These are phyloP conservation scores for Calonectria hongkongensis DNA, from an alignment of 2,329 filamentous ascomycete genomes.

Conservation along the genomic window DNA sequence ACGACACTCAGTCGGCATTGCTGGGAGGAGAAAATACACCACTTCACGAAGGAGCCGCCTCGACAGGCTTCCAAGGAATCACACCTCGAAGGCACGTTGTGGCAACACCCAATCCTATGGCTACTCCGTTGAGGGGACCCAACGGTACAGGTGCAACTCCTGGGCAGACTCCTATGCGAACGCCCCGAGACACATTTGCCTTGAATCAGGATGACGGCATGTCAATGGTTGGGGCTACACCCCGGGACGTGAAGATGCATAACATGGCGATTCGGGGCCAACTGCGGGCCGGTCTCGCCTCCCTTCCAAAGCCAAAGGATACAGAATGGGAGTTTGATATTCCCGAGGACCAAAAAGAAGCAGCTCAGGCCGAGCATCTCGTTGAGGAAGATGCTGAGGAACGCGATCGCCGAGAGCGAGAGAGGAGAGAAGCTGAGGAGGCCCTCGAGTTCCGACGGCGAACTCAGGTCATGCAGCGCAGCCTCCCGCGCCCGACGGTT, in stretches of 20 bases:
- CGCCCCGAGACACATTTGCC: conserved; percentile 90
- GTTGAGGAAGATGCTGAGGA: conserved; percentile 79
- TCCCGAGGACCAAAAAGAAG: conserved; percentile 86
- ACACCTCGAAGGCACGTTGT: conserved; percentile 87
- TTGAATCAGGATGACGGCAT: conserved; percentile 84
- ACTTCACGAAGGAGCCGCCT: conserved; percentile 85
- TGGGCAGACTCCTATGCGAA: conserved; percentile 87
- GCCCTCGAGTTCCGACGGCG: conserved; percentile 88
- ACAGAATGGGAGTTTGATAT: conserved; percentile 95
- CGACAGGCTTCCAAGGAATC: conserved; percentile 91
- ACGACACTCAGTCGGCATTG: conserved; percentile 93
- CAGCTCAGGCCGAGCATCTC: conserved; percentile 65
- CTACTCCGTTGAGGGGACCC: conserved; percentile 85
- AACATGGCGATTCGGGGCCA: conserved; percentile 81
- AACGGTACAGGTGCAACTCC: conserved; percentile 82
- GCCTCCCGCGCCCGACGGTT: conserved; percentile 83
- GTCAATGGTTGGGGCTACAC: conserved; percentile 83
- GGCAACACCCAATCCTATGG: conserved; percentile 96
- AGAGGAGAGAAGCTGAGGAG: conserved; percentile 82
- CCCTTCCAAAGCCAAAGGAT: conserved; percentile 93
- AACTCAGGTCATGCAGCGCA: conserved; percentile 92
- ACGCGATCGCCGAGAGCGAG: conserved; percentile 85
- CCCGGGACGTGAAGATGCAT: conserved; percentile 82
- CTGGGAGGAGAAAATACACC: conserved; percentile 96
- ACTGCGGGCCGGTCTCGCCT: conserved; percentile 83